Evolutionary conservation across 2,329 filamentous ascomycete genomes (phyloP).

Genomic region (Pseudogymnoascus sp.): DNA sequence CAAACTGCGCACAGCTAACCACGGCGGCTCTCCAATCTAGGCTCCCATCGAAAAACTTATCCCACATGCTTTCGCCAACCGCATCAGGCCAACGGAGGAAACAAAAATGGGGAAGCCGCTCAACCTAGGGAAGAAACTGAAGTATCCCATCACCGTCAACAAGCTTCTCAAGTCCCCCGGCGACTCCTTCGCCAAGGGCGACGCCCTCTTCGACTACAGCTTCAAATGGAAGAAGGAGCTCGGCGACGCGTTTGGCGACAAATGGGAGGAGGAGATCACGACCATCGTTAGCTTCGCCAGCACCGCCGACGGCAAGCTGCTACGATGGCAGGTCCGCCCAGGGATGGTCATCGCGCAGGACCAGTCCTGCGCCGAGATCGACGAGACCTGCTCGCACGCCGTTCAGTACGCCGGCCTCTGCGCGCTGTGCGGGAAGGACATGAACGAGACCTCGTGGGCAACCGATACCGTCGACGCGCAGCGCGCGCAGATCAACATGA

Average conservation of each 20-base stretch:
- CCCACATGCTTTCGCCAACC: conserved; percentile 27
- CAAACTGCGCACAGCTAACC: not conserved
- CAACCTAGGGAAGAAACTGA: conserved; percentile 56
- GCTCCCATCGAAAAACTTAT: conserved; percentile 9
- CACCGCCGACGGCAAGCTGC: conserved; percentile 71
- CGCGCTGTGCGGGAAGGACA: conserved; percentile 87
- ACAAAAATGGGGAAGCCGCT: conserved; percentile 41
- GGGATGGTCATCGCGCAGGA: conserved; percentile 57
- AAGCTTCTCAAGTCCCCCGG: conserved; percentile 71
- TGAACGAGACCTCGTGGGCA: conserved; percentile 85
- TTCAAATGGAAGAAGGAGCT: conserved; percentile 75
- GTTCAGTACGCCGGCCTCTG: conserved; percentile 88
- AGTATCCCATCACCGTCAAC: conserved; percentile 89
- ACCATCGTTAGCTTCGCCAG: conserved; percentile 73
- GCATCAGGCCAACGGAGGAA: conserved; percentile 24
- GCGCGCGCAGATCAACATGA: conserved; percentile 89
- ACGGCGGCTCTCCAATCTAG: not conserved
- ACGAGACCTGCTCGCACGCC: conserved; percentile 86
- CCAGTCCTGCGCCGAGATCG: conserved; percentile 61
- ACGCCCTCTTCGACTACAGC: conserved; percentile 77
- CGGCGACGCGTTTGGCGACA: conserved; percentile 53
- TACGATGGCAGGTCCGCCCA: conserved; percentile 66
- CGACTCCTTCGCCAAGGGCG: conserved; percentile 68
- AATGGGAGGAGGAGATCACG: conserved; percentile 61
- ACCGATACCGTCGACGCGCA: conserved; percentile 71